These are phyloP conservation scores for Colletotrichum paranaense DNA, from an alignment of 2,329 filamentous ascomycete species.

Conservation along the genomic window DNA sequence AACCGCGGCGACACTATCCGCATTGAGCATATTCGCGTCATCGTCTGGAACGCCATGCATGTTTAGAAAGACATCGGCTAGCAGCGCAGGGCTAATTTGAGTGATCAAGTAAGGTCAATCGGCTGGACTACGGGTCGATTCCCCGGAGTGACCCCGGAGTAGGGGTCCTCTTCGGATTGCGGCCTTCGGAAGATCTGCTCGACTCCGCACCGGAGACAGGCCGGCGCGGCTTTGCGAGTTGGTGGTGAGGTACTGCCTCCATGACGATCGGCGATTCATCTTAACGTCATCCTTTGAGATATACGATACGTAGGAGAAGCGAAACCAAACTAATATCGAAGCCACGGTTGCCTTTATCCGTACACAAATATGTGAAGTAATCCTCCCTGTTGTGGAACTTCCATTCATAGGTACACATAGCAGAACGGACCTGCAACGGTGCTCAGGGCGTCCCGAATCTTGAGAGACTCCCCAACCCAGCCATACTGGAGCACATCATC, in stretches of 20 bases:
- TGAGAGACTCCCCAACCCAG: slow-evolving; percentile 33
- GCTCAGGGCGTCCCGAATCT: slow-evolving; percentile 42
- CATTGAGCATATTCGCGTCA: neutral
- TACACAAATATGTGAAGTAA: too few species aligned
- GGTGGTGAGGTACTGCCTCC: neutral
- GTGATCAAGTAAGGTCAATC: neutral
- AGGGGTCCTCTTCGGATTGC: neutral
- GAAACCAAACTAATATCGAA: too few species aligned
- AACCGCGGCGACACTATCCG: neutral
- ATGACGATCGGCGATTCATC: neutral
- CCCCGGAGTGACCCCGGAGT: neutral
- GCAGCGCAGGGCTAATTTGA: too few species aligned
- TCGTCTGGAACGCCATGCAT: neutral
- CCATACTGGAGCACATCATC: slow-evolving; percentile 35
- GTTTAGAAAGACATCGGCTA: neutral
- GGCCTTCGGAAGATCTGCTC: neutral
- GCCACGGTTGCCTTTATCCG: too few species aligned
- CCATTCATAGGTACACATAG: slow-evolving; percentile 39
- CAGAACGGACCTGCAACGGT: slow-evolving; percentile 43
- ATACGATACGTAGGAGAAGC: neutral
- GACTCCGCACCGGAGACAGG: neutral
- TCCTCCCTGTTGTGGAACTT: too few species aligned
- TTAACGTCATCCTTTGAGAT: neutral
- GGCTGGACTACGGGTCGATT: neutral
- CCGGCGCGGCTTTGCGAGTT: neutral